Evolutionary conservation across 352 stramenopile species (phyloP), one percentile per base, ranked within the genome.

Genomic region (Phytophthora boehmeriae): DNA sequence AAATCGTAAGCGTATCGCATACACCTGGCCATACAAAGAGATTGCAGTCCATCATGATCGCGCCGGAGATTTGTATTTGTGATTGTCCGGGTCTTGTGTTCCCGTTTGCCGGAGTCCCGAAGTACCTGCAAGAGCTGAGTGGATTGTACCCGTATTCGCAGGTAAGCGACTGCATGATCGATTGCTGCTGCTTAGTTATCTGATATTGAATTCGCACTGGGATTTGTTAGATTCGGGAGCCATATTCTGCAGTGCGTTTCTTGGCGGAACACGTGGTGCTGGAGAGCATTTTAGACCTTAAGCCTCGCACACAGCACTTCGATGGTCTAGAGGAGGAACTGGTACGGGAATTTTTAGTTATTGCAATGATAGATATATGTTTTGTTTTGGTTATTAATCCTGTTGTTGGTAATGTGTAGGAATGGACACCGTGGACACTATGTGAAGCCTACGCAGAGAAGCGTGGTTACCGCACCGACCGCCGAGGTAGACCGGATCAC

Each of bases 1-100:
- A 96, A 54, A 83, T 93, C 46, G 86, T 93, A 46, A 95, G 85
- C 51, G 87, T 93, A 11, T 95, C 86, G 36, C 88, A 94, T 66
- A 95, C 86, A 1, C 86, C 88, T 5, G 88, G 88, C 13, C 86
- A 96, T 57, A 96, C 88, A 25, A 95, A 95, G 69, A 70, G 83
- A 27, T 72, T 95, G n/a, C 88, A 96, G 51, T 84, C 81, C 8
- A 94, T 95, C 57, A 82, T 92, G 69, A 89, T 95, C 63, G 81
- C 82, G 14, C 72, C 78, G 25, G 78, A 92, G 17, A 89, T 96
- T 43, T 93, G 85, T 39, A 90, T 96, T 52, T 94, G 83, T 59
- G 88, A 96, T 56, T 96, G 88, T 22, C 88, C 88, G 14, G 88
- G 88, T 6, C 78, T 96, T 34, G 85, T 96, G 20, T 95, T 95